These are phyloP conservation scores for Picea abies DNA, from an alignment of 83 land plant genomes.

Conservation along the genomic window DNA sequence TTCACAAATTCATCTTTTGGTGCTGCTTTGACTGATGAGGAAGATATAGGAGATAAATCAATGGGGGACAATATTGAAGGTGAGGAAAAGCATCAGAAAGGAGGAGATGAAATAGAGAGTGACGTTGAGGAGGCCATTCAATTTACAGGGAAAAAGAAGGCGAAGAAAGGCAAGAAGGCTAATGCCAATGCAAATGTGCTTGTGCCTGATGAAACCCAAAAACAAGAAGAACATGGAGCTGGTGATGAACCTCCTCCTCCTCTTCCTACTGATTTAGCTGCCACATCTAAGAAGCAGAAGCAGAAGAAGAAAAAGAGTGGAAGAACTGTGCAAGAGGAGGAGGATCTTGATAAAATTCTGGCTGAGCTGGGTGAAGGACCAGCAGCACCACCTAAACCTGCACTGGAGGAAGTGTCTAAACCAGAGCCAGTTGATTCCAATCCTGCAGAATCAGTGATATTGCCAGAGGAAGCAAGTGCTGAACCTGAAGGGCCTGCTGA, in stretches of 20 bases:
- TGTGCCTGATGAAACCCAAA: not conserved
- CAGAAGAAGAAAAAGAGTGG: slow-evolving; percentile 89
- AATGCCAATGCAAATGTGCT: not conserved
- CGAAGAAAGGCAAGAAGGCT: slow-evolving; percentile 21
- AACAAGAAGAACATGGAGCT: slow-evolving; percentile 14
- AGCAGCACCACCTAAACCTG: slow-evolving; percentile 25
- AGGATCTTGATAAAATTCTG: slow-evolving; percentile 84
- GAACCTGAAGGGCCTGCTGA: slow-evolving; percentile 40
- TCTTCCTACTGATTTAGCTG: slow-evolving; percentile 7
- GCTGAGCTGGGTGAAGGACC: slow-evolving; percentile 79
- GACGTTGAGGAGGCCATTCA: slow-evolving; percentile 15
- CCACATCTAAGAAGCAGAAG: slow-evolving; percentile 33
- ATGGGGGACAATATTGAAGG: not conserved
- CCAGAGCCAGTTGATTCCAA: slow-evolving; percentile 25
- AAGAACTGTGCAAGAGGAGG: slow-evolving; percentile 82
- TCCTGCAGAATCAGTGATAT: slow-evolving; percentile 28
- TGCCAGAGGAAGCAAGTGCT: slow-evolving; percentile 27
- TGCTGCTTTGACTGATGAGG: slow-evolving; percentile 32
- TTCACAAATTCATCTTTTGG: slow-evolving; percentile 10
- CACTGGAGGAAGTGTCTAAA: slow-evolving; percentile 19
- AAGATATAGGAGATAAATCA: slow-evolving; percentile 14
- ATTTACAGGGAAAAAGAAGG: slow-evolving; percentile 31
- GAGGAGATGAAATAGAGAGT: not conserved
- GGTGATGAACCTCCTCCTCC: not conserved
- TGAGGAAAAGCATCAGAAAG: not conserved